These are phyloP conservation scores for Citrus unshiu DNA, from an alignment of 345 rosid species.

Conservation along the genomic window DNA sequence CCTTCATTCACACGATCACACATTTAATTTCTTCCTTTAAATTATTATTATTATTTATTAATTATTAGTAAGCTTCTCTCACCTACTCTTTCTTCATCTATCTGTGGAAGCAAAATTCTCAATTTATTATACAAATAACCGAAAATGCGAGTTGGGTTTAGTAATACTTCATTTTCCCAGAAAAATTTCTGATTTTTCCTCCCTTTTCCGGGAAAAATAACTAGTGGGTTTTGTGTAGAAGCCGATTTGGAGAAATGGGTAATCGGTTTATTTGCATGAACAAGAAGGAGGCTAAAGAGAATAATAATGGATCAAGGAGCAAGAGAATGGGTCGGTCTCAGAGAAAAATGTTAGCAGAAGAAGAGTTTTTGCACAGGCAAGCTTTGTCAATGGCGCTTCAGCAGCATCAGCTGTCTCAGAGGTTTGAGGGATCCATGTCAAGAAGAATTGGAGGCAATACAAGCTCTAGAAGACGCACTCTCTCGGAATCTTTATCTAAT, in stretches of 20 bases:
- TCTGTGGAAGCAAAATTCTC: not conserved
- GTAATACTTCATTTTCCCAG: not conserved
- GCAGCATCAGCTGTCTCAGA: conserved; percentile 83
- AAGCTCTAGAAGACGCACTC: conserved; percentile 59
- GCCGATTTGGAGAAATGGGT: conserved; percentile 55
- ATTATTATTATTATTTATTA: not conserved
- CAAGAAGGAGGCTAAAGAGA: conserved; percentile 57
- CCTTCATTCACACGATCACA: not conserved
- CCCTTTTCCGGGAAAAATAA: not conserved
- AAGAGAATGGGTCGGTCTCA: conserved; percentile 78
- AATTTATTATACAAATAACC: not conserved
- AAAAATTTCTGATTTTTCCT: not conserved
- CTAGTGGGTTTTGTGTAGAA: not conserved
- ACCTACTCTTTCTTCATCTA: not conserved
- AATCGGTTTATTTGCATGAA: conserved; percentile 66
- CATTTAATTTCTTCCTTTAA: not conserved
- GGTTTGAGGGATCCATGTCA: conserved; percentile 98
- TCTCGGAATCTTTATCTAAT: conserved; percentile 66
- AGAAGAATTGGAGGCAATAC: conserved; percentile 78
- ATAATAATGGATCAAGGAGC: conserved; percentile 58
- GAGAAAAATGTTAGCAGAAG: conserved; percentile 78
- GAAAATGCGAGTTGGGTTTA: not conserved
- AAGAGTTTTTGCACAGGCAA: conserved; percentile 86
- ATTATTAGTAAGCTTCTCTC: not conserved
- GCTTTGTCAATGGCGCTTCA: conserved; percentile 93